phyloP scores from a whole-genome alignment of 2,329 filamentous ascomycete genomes.

The Epichloe aotearoae region DNA sequence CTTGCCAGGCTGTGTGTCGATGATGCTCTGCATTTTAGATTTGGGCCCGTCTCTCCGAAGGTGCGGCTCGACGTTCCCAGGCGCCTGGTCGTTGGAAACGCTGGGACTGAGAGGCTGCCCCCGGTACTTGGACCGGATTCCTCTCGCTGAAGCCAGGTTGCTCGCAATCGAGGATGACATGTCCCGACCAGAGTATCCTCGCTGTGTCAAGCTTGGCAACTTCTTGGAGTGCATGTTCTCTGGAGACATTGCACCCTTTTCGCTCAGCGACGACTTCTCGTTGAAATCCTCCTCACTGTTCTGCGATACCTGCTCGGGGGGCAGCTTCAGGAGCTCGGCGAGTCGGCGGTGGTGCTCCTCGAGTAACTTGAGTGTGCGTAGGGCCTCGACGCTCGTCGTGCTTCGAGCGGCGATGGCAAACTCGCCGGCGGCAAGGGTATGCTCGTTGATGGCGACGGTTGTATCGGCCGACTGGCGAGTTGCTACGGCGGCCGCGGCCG shows the following conservation, averaged over 20 bases:
- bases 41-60: slow-evolving; percentile 36
- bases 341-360: slow-evolving; percentile 80
- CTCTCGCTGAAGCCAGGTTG: slow-evolving; percentile 74
- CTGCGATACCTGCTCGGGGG: slow-evolving; percentile 33
- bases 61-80: slow-evolving; percentile 52
- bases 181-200: slow-evolving; percentile 48
- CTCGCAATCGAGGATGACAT: slow-evolving; percentile 74
- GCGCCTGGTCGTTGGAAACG: slow-evolving; percentile 59
- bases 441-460: slow-evolving; percentile 72
- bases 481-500: slow-evolving; percentile 67
- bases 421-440: slow-evolving; percentile 75
- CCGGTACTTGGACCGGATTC: slow-evolving; percentile 56
- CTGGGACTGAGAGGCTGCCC: slow-evolving; percentile 59
- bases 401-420: slow-evolving; percentile 70
- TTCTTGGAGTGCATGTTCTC: slow-evolving; percentile 6
- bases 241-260: slow-evolving; percentile 13
- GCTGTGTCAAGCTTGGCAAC: slow-evolving; percentile 23
- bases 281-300: slow-evolving; percentile 10
- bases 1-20: slow-evolving; percentile 37
- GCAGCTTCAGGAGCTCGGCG: slow-evolving; percentile 65
- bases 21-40: slow-evolving; percentile 42
- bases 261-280: slow-evolving; percentile 10
- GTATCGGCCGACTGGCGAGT: slow-evolving; percentile 64
- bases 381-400: slow-evolving; percentile 57
- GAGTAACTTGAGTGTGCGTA: slow-evolving; percentile 72